Evolutionary conservation across 805 yeast genomes (phyloP), one percentile per base, ranked within the genome.

Genomic region (Kluyveromyces starmeri): DNA sequence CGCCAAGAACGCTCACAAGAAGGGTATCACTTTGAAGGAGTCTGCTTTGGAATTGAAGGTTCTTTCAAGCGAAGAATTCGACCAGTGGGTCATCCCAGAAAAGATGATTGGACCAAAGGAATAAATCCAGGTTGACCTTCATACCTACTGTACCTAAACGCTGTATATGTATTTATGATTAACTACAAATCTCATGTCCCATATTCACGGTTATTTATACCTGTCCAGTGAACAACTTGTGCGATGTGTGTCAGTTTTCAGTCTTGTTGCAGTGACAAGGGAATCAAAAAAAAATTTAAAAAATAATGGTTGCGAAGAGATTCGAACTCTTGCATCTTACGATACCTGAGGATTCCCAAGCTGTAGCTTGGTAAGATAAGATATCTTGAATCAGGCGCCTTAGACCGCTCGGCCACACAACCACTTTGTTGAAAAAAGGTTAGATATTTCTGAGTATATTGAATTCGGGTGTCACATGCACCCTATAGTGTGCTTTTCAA

Each of bases 1-100:
- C 36, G 98, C 98, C 50, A 92, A 92, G 74, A 84, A 92, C 60
- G 98, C 98, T 32, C 97, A 92, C 76, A 82, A 88, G 70, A 86
- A 92, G 72, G 96, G 96, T 18, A 71, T 89, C 53, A 92, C 98
- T 29, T 75, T 92, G 66, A 92, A 92, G 69, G 83, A 86, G 64
- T 78, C 94, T 44, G 96, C 96, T 42, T 68, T 92, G 50, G 95
- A 92, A 67, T 76, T 92, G 53, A 85, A 84, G 42, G 89, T 79
- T 35, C 71, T 92, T 56, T 70, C 78, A 39, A 77, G 75, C 47
- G 81, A 77, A 60, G 95, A 92, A 67, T 92, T 92, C 51, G 94
- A 88, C 61, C 72, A 85, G 64, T 89, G 95, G 94, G 98, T 92
- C 49, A 78, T 83, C 62, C 98, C 98, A 46, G 97, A 92, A 70